A percentile compares a stretch with the other conserved stretches of the same genome.
Evolutionary conservation across 2,329 filamentous ascomycete genomes (phyloP).

Genomic region (Hypomyces rosellus): DNA sequence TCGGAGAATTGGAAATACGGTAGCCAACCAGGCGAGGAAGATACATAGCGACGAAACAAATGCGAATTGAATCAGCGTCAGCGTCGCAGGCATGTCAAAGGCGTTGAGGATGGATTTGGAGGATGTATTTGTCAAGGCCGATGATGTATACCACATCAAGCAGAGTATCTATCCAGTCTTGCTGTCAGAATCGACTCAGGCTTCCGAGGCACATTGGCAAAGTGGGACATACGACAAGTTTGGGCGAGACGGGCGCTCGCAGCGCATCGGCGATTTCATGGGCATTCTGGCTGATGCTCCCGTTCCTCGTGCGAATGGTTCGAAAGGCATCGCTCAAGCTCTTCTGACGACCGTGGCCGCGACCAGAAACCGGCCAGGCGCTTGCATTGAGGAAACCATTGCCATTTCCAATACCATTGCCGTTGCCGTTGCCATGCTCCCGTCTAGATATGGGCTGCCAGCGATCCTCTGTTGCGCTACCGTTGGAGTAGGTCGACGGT

Average conservation of each 20-base stretch:
- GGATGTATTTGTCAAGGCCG: constrained; percentile 92
- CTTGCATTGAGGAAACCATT: constrained; percentile 10
- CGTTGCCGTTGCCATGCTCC: not conserved
- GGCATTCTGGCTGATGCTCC: constrained; percentile 85
- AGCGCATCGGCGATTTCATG: constrained; percentile 89
- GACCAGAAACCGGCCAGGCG: constrained; percentile 26
- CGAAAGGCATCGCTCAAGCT: constrained; percentile 84
- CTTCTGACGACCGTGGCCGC: constrained; percentile 67
- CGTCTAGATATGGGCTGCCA: constrained; percentile 13
- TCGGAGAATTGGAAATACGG: constrained; percentile 63
- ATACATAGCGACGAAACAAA: constrained; percentile 89
- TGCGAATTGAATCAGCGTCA: constrained; percentile 88
- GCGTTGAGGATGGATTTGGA: constrained; percentile 95
- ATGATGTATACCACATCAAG: constrained; percentile 89
- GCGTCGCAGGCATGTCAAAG: constrained; percentile 81
- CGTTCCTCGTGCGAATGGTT: constrained; percentile 72
- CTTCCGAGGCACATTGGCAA: not conserved
- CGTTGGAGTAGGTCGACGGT: constrained; percentile 23
- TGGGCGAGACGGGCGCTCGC: constrained; percentile 81
- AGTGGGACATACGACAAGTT: constrained; percentile 58
- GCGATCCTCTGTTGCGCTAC: constrained; percentile 20
- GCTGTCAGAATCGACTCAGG: not conserved
- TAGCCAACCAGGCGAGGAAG: constrained; percentile 68
- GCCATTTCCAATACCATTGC: constrained; percentile 3
- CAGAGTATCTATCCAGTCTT: constrained; percentile 62